Evolutionary conservation across 257 asterid genomes (phyloP), one percentile per base, ranked within the genome.

Genomic region (Nicotiana undulata): DNA sequence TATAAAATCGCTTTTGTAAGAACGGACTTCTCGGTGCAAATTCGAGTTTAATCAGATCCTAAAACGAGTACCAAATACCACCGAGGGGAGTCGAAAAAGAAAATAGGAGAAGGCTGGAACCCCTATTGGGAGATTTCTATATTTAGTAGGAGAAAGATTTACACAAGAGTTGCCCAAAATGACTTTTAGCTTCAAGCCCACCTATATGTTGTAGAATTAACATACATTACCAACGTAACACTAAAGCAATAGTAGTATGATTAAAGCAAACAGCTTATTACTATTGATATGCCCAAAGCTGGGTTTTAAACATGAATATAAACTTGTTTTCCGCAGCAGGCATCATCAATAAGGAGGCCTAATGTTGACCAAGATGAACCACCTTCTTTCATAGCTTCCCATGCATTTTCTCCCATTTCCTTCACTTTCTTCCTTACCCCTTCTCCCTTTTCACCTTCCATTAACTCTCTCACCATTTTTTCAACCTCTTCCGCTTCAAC

Each of bases 371-470:
- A 72, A 46, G 78, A 72, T 4, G 78, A 72, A 0, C 88, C 93
- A 29, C 95, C 91, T 86, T 91, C 90, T 24, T 91, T 82, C 34
- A 86, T 91, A 31, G 90, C 90, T 84, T 94, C 95, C 9, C 88
- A 89, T 88, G 84, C 91, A 86, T 63, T 95, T 16, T 88, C 86
- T 63, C 97, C 97, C 80, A 96, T 88, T 82, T 91, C 87, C 82
- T 90, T 89, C 79, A 97, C 97, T 15, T 90, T 92, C 87, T 92
- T 92, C 88, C 78, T 87, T 87, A 91, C 89, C 68, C 80, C 89
- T 85, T 89, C 90, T 72, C 91, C 90, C 84, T 90, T 92, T 83
- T 89, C 79, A 59, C 89, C 58, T 63, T 90, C 88, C 28, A 83
- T 89, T 32, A 76, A 89, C 79, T 78, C 89, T 74, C 88, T 92